phyloP scores from a whole-genome alignment of 1,284 basidiomycete genomes.

The Thecaphora thlaspeos region DNA sequence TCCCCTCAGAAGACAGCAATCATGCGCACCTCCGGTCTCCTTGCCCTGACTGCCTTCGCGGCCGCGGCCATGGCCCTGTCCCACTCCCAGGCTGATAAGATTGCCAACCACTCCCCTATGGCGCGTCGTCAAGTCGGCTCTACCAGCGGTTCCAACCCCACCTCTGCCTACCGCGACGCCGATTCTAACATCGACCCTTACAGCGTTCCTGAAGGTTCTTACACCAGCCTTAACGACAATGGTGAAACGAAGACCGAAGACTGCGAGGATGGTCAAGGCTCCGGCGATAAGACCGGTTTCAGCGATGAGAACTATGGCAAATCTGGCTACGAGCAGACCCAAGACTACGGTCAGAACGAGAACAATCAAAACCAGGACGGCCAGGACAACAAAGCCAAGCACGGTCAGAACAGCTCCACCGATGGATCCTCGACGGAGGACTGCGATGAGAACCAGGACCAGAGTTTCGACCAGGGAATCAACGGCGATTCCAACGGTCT shows the following conservation, averaged over 20 bases:
- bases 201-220: neutral
- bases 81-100: neutral
- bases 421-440: too few relatives aligned
- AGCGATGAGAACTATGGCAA: neutral
- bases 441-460: too few relatives aligned
- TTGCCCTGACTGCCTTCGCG: neutral
- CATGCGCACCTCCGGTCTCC: neutral
- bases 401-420: too few relatives aligned
- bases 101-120: neutral
- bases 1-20: too few relatives aligned
- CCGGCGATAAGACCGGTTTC: neutral
- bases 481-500: too few relatives aligned
- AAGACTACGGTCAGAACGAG: neutral
- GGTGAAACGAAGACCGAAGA: neutral
- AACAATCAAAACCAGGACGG: neutral
- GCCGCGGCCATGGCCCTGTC: neutral
- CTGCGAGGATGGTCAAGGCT: neutral
- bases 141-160: too few relatives aligned
- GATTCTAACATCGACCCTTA: neutral
- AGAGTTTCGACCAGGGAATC: too few relatives aligned
- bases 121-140: too few relatives aligned
- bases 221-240: constrained; percentile 3
- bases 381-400: neutral
- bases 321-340: neutral
- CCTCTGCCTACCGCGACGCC: too few relatives aligned